Percentiles rank a stretch among this genome's conserved stretches.
Evolutionary conservation across 1,139 yeast genomes (phyloP).

Genomic region (Debaryomyces nepalensis): DNA sequence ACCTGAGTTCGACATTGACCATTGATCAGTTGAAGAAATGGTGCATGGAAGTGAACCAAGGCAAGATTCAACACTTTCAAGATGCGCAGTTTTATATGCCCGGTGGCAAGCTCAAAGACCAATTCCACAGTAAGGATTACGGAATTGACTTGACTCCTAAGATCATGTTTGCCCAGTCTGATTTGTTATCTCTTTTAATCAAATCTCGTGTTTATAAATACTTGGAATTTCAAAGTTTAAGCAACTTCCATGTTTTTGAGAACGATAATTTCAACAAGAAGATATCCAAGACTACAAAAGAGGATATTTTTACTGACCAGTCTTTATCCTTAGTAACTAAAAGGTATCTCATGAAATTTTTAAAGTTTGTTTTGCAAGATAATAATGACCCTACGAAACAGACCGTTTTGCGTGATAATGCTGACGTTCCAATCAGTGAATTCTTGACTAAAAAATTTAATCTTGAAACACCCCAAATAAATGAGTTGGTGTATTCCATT

Average conservation of each 20-base stretch:
- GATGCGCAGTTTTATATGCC: conserved; percentile 80
- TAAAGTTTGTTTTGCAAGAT: conserved; percentile 78
- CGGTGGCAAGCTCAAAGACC: conserved; percentile 44
- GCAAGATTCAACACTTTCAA: conserved; percentile 52
- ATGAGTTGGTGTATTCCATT: conserved; percentile 82
- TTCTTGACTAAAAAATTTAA: conserved; percentile 69
- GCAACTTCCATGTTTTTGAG: conserved; percentile 89
- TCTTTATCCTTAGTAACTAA: conserved; percentile 75
- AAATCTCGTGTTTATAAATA: conserved; percentile 89
- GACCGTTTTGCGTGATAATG: conserved; percentile 58
- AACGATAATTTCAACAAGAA: conserved; percentile 83
- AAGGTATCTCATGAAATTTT: conserved; percentile 87
- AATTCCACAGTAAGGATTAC: conserved; percentile 70
- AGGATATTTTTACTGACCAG: conserved; percentile 92
- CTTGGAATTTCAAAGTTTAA: conserved; percentile 87
- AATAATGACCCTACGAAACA: conserved; percentile 58
- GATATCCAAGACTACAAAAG: conserved; percentile 74
- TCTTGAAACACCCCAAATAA: conserved; percentile 72
- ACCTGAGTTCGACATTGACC: conserved; percentile 80
- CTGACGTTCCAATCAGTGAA: conserved; percentile 57
- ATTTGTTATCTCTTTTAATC: conserved; percentile 74
- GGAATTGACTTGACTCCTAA: conserved; percentile 91
- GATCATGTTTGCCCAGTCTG: conserved; percentile 85
- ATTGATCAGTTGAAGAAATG: conserved; percentile 83
- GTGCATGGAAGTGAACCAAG: conserved; percentile 68